Evolutionary conservation across 768 basidiomycete genomes (phyloP).

Genomic region (Mycena belliarum): DNA sequence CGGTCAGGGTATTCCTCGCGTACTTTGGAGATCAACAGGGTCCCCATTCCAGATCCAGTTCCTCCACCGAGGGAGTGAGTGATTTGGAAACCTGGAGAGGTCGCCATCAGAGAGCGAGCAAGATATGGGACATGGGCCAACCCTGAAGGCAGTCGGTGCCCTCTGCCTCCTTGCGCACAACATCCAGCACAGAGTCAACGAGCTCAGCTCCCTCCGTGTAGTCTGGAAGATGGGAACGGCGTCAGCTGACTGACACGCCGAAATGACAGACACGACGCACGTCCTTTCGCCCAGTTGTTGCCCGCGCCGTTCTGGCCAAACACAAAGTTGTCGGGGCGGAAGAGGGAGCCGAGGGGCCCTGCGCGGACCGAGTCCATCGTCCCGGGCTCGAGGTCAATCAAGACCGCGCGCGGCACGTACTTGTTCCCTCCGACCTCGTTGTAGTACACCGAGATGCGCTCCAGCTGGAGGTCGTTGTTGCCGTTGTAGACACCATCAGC

Average conservation of each 20-base stretch:
- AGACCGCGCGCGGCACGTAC: conserved; percentile 97
- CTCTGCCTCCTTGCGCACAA: conserved; percentile 98
- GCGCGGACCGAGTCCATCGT: conserved; percentile 93
- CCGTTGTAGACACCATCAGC: conserved; percentile 93
- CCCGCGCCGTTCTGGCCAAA: conserved; percentile 98
- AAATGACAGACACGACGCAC: conserved; percentile 37
- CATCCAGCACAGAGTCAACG: conserved; percentile 96
- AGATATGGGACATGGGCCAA: conserved; percentile 33
- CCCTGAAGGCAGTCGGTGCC: conserved; percentile 96
- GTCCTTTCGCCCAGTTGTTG: conserved; percentile 99
- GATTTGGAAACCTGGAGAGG: conserved; percentile 86
- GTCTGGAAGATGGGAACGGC: conserved; percentile 48
- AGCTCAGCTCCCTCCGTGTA: conserved; percentile 98
- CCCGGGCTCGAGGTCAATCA: conserved; percentile 97
- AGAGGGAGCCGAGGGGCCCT: conserved; percentile 86
- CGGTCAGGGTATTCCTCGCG: conserved; percentile 98
- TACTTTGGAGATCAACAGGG: conserved; percentile 97
- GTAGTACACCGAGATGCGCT: conserved; percentile 97
- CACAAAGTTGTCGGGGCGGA: conserved; percentile 98
- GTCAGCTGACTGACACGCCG: conserved; percentile 15
- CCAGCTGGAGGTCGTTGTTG: conserved; percentile 92
- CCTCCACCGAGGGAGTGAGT: conserved; percentile 99
- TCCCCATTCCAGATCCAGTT: conserved; percentile 99
- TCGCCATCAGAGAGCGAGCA: neutral
- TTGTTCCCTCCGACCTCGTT: conserved; percentile 94